Evolutionary conservation across 2,329 filamentous ascomycete species (phyloP).

Genomic region (Xylariaceae sp.): DNA sequence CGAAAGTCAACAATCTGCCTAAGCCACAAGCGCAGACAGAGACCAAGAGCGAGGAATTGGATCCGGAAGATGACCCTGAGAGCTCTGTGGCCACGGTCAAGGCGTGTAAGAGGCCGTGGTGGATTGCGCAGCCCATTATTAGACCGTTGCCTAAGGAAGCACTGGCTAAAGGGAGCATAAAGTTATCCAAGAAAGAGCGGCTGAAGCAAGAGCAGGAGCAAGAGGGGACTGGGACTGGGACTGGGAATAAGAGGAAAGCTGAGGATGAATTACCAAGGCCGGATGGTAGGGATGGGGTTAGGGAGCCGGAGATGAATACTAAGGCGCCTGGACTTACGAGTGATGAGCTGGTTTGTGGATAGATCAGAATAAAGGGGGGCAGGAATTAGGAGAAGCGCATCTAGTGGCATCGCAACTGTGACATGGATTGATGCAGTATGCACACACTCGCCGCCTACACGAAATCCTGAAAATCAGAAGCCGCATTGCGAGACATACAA

Average conservation of each 20-base stretch:
- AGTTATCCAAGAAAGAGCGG: constrained; percentile 65
- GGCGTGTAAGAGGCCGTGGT: constrained; percentile 78
- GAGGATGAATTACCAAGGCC: constrained; percentile 22
- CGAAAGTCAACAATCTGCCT: constrained; percentile 15
- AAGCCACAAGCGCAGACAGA: constrained; percentile 28
- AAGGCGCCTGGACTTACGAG: constrained; percentile 17
- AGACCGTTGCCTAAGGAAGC: constrained; percentile 86
- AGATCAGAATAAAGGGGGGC: not conserved
- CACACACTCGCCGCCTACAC: no score
- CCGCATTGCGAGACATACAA: no score
- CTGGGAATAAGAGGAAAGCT: not conserved
- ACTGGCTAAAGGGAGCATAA: constrained; percentile 74
- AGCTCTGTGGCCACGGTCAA: constrained; percentile 67
- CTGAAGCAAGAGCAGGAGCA: constrained; percentile 40
- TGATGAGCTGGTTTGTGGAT: constrained; percentile 30
- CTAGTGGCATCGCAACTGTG: no score
- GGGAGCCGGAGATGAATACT: constrained; percentile 25
- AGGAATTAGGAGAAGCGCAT: no score
- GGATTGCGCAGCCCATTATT: constrained; percentile 85
- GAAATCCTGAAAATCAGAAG: no score
- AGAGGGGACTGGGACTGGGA: constrained; percentile 16
- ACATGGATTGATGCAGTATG: no score
- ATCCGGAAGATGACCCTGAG: constrained; percentile 42
- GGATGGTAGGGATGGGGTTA: constrained; percentile 23
- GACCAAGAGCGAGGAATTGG: constrained; percentile 25